A percentile compares a stretch with the other conserved stretches of the same genome.
Evolutionary conservation across 2,329 filamentous ascomycete species (phyloP).

Genomic region (Penicillium sp.): DNA sequence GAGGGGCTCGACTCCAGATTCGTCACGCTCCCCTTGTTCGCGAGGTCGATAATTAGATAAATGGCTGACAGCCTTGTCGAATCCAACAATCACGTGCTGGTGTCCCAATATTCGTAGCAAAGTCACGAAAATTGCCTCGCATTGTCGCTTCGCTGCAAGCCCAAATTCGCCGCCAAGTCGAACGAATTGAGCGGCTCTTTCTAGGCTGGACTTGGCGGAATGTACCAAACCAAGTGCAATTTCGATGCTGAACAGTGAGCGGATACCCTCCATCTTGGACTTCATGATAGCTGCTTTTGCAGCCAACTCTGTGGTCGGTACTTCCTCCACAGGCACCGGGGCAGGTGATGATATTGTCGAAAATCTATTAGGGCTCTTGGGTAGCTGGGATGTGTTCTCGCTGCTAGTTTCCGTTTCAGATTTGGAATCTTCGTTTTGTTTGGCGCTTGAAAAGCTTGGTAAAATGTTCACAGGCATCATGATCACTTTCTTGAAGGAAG

Average conservation of each 20-base stretch:
- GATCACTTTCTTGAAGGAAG: constrained; percentile 95
- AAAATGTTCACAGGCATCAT: constrained; percentile 98
- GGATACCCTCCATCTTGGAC: constrained; percentile 88
- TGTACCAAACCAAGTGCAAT: constrained; percentile 88
- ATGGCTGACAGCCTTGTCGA: constrained; percentile 88
- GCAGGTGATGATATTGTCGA: constrained; percentile 39
- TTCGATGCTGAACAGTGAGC: constrained; percentile 93
- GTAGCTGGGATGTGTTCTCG: constrained; percentile 17
- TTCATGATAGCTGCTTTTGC: constrained; percentile 99
- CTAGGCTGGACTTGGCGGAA: constrained; percentile 80
- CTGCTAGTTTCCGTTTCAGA: constrained; percentile 22
- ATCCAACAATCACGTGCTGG: constrained; percentile 86
- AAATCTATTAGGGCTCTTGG: constrained; percentile 38
- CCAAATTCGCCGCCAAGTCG: constrained; percentile 75
- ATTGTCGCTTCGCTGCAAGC: constrained; percentile 82
- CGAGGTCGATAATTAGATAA: constrained; percentile 88
- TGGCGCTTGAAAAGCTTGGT: constrained; percentile 64
- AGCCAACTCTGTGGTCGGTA: constrained; percentile 84
- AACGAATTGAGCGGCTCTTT: constrained; percentile 80
- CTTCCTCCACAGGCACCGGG: constrained; percentile 55
- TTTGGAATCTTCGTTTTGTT: constrained; percentile 49
- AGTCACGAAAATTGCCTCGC: constrained; percentile 81
- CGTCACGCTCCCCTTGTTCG: constrained; percentile 62
- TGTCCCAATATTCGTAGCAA: constrained; percentile 81
- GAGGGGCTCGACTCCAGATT: constrained; percentile 78